phyloP scores from a whole-genome alignment of 305 asterid species.

The Solanum hybrid region DNA sequence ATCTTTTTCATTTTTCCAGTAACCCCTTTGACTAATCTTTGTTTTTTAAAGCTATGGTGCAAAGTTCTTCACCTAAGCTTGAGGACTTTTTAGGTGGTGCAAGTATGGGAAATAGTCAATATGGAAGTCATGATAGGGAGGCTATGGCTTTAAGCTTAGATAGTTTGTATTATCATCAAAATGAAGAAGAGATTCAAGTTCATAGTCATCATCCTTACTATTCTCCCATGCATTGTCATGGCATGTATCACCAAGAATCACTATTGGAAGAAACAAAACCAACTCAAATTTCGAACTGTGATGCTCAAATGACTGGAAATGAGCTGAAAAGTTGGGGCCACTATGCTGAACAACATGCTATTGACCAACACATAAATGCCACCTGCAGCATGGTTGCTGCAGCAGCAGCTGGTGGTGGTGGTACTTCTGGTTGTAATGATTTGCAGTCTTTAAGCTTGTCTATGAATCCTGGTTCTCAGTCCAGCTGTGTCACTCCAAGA shows the following conservation, averaged over 20 bases:
- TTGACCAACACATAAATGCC: slow-evolving; percentile 19
- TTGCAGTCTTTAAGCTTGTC: slow-evolving; percentile 44
- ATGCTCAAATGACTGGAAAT: slow-evolving; percentile 18
- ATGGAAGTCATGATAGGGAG: slow-evolving; percentile 31
- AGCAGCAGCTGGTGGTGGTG: background rate
- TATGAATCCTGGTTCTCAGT: slow-evolving; percentile 58
- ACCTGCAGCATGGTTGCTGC: background rate
- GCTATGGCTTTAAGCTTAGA: slow-evolving; percentile 45
- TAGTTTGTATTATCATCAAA: slow-evolving; percentile 40
- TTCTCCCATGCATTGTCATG: slow-evolving; percentile 17
- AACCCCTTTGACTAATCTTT: background rate
- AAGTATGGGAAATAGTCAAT: slow-evolving; percentile 34
- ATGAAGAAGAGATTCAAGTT: background rate
- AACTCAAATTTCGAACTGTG: slow-evolving; percentile 6
- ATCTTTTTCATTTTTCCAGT: background rate
- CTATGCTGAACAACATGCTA: slow-evolving; percentile 17
- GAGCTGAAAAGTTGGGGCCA: slow-evolving; percentile 47
- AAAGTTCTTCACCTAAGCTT: slow-evolving; percentile 51
- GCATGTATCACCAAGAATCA: slow-evolving; percentile 19
- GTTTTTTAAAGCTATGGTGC: slow-evolving; percentile 23
- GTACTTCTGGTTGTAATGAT: slow-evolving; percentile 16
- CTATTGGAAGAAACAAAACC: slow-evolving; percentile 12
- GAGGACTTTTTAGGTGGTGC: slow-evolving; percentile 73
- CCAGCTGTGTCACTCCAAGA: slow-evolving; percentile 57
- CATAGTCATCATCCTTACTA: slow-evolving; percentile 21